These are phyloP conservation scores for Citrus reticulata DNA, from an alignment of 345 rosid genomes.

Conservation along the genomic window DNA sequence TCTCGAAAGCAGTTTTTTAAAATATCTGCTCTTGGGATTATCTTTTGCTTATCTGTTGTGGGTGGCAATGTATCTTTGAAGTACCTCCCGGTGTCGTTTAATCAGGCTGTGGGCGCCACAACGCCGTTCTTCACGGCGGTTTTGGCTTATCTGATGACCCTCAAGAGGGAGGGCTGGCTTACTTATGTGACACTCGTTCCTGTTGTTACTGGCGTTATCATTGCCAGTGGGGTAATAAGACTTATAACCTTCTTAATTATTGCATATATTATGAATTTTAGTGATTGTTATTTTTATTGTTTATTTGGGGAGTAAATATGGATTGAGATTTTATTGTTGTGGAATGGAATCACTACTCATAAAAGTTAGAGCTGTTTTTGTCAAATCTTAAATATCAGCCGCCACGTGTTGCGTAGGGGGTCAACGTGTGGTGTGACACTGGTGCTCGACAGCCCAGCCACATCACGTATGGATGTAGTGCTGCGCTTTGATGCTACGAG, in stretches of 20 bases:
- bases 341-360: neutral
- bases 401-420: no score
- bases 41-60: slow-evolving; percentile 44
- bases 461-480: neutral
- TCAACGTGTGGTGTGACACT: neutral
- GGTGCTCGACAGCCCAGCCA: neutral
- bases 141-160: slow-evolving; percentile 35
- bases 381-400: no score
- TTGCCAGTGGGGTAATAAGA: slow-evolving; percentile 45
- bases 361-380: no score
- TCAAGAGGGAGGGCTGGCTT: slow-evolving; percentile 33
- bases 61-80: slow-evolving; percentile 42
- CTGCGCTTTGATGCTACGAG: no score
- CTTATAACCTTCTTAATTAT: neutral
- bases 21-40: slow-evolving; percentile 39
- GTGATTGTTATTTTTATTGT: neutral
- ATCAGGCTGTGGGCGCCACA: slow-evolving; percentile 50
- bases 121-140: slow-evolving; percentile 49
- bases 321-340: neutral
- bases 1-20: slow-evolving; percentile 32
- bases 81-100: slow-evolving; percentile 49
- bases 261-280: neutral
- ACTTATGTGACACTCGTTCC: slow-evolving; percentile 41
- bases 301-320: no score
- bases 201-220: slow-evolving; percentile 41